Evolutionary conservation across 73 alveolate species (phyloP), one percentile per base, ranked within the genome.

Genomic region (Stentor coeruleus): DNA sequence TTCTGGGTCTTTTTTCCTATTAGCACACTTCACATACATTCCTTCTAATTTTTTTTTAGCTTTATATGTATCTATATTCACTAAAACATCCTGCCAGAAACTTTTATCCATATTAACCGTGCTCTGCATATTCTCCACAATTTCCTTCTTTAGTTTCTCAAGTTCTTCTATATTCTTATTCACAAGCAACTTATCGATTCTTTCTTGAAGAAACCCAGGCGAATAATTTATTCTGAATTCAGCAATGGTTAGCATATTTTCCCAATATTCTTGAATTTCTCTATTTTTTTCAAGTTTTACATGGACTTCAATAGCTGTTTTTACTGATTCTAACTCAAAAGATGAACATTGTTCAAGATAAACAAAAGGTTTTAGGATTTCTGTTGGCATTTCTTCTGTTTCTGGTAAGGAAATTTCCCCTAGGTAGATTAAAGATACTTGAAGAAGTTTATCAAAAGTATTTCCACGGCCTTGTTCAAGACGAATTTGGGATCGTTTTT

Each of bases 401-500:
- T 84, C 40, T 6, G 66, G 66, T 38, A 82, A 81, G n/a, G 76
- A 75, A 60, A 82, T 82, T 74, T 86, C 77, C 37, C 92, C 87
- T 42, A 72, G 82, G 58, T 74, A 82, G 1, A 87, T 87, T 20
- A 76, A 73, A 66, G 77, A 82, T 30, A 87, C 79, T 74, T 81
- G 58, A 6, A 82, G 77, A 66, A 87, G 74, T 55, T 81, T 81
- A 82, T 87, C 92, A 74, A 87, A 75, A 3, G 89, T 74, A 28
- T 81, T 81, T 38, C 76, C 92, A 49, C 89, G 81, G 33, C 87
- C 87, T 74, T 87, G 77, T 72, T 83, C 37, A 3, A 87, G 81
- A 74, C 92, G 77, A 3, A 87, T 77, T 31, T 82, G 76, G 28
- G 92, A 81, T 75, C 92, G 81, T 3, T 79, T 31, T 35, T 84